Percentiles rank a stretch among this genome's conserved stretches.
phyloP scores from a whole-genome alignment of 2,329 filamentous ascomycete species.

The Cladorrhinum sp. region DNA sequence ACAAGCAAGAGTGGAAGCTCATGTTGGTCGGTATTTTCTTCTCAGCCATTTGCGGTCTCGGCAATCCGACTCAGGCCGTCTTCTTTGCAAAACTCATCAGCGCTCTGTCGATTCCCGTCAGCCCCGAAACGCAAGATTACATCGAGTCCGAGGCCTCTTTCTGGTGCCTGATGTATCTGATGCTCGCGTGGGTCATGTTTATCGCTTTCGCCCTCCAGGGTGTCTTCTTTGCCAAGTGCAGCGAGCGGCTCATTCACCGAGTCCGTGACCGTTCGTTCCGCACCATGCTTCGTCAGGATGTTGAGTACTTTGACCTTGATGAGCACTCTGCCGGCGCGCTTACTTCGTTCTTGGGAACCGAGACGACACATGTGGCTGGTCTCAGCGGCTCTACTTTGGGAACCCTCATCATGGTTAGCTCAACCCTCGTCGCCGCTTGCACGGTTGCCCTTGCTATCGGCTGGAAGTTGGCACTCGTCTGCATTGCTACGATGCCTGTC shows the following conservation, averaged over 20 bases:
- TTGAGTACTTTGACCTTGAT: constrained; percentile 84
- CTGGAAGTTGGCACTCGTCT: constrained; percentile 45
- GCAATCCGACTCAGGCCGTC: constrained; percentile 62
- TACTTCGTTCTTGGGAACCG: constrained; percentile 83
- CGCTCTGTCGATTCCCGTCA: constrained; percentile 53
- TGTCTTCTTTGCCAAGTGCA: constrained; percentile 75
- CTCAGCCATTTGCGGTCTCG: constrained; percentile 73
- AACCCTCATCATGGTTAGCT: constrained; percentile 75
- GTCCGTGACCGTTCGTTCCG: constrained; percentile 82
- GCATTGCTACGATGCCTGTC: constrained; percentile 39
- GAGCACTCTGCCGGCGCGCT: constrained; percentile 87
- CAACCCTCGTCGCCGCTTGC: constrained; percentile 75
- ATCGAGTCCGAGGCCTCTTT: constrained; percentile 73
- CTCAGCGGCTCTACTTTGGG: constrained; percentile 85
- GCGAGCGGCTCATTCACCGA: constrained; percentile 79
- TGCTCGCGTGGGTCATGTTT: constrained; percentile 73
- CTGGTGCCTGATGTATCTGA: constrained; percentile 85
- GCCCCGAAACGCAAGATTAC: constrained; percentile 45
- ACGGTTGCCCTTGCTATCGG: constrained; percentile 42
- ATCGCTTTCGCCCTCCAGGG: constrained; percentile 67
- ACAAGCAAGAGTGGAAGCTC: constrained; percentile 64
- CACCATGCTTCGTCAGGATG: constrained; percentile 86
- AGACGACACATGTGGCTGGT: constrained; percentile 84
- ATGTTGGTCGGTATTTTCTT: constrained; percentile 74
- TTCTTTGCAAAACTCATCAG: constrained; percentile 89